phyloP scores from a whole-genome alignment of 2,329 filamentous ascomycete species.

The Metarhizium anisopliae region DNA sequence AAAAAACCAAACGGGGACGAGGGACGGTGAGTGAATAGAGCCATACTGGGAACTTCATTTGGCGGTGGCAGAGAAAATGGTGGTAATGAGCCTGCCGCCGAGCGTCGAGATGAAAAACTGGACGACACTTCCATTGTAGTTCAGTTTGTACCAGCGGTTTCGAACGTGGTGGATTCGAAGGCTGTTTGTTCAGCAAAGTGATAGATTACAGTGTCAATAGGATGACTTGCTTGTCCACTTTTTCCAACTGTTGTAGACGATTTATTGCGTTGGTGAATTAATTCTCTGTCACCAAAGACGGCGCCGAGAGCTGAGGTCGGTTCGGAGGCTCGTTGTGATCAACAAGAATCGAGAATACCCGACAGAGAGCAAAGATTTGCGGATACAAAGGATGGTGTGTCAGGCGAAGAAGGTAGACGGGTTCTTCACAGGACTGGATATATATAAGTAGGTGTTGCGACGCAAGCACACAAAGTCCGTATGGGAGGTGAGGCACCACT shows the following conservation, averaged over 20 bases:
- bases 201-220: neutral
- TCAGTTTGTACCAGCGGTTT: neutral
- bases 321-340: neutral
- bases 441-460: too few relatives aligned
- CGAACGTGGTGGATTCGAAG: neutral
- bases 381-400: neutral
- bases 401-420: neutral
- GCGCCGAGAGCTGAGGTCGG: neutral
- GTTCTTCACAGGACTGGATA: neutral
- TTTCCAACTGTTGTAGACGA: neutral
- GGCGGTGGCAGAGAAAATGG: constrained; percentile 27
- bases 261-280: neutral
- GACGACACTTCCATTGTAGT: constrained; percentile 18
- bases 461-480: too few relatives aligned
- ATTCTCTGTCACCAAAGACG: neutral
- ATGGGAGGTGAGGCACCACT: too few relatives aligned
- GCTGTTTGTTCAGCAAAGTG: neutral
- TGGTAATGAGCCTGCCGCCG: constrained; percentile 23
- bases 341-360: neutral
- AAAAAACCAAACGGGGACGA: constrained; percentile 17
- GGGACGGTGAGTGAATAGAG: constrained; percentile 12
- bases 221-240: neutral
- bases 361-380: too few relatives aligned
- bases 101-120: constrained; percentile 25
- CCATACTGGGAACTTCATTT: constrained; percentile 28